phyloP scores from a whole-genome alignment of 129 eudicot species.

The Glebionis coronaria region DNA sequence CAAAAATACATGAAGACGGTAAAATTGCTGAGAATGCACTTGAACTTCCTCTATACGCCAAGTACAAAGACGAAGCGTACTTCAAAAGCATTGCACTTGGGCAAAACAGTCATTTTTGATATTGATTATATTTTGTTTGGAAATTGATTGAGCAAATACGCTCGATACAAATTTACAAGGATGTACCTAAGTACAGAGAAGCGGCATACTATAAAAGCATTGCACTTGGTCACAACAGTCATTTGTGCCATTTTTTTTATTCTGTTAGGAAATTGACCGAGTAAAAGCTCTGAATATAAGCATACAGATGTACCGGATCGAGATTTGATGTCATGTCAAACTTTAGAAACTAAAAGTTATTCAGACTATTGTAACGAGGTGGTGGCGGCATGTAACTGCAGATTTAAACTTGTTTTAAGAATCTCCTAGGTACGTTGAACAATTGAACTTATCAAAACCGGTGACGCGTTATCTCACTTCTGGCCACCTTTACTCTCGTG shows the following conservation, averaged over 20 bases:
- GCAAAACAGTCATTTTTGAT: conserved; percentile 26
- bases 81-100: conserved; percentile 34
- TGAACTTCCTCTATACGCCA: conserved; percentile 69
- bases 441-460: no score
- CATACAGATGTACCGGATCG: background rate
- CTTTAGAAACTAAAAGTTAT: conserved; percentile 18
- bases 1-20: conserved; percentile 81
- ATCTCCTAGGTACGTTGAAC: no score
- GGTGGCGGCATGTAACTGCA: no score
- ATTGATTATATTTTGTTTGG: background rate
- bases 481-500: no score
- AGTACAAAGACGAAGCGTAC: conserved; percentile 65
- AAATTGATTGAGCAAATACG: conserved; percentile 2
- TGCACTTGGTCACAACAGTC: no score
- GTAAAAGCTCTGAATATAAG: no score
- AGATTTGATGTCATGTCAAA: conserved; percentile 10
- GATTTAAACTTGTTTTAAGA: no score
- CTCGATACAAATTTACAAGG: background rate
- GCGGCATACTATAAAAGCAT: no score
- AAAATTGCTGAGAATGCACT: conserved; percentile 77
- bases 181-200: background rate
- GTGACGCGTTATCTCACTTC: no score
- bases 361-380: background rate
- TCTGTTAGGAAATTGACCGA: no score
- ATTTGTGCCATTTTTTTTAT: no score